A percentile compares a stretch with the other conserved stretches of the same genome.
Conservation (phyloP, 257 asterid genomes). For the Catharanthus roseus region DNA sequence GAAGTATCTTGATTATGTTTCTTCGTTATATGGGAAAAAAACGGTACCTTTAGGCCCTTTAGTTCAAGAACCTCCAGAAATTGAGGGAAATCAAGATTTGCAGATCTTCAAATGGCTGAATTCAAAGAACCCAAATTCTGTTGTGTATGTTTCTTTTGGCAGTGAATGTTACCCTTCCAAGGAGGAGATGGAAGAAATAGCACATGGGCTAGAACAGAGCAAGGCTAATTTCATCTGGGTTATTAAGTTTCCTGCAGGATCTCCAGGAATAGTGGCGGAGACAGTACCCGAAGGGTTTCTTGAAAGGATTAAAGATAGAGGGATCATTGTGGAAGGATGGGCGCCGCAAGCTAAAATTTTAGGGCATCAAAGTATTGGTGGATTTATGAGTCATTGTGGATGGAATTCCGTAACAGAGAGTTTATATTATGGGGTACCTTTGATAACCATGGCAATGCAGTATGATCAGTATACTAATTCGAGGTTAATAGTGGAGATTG, state of each 20-base stretch:
- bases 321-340: conserved; percentile 16
- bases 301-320: conserved; percentile 9
- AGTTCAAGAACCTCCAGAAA: background rate
- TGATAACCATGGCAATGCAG: conserved; percentile 8
- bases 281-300: conserved; percentile 20
- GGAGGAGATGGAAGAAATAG: conserved; percentile 18
- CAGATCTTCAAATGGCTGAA: conserved; percentile 1
- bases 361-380: conserved; percentile 6
- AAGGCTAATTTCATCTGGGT: conserved; percentile 15
- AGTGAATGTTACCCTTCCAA: conserved; percentile 6
- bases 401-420: conserved; percentile 19
- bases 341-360: conserved; percentile 21
- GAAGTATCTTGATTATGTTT: conserved; percentile 15
- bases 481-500: conserved; percentile 7
- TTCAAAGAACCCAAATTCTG: background rate
- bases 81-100: background rate
- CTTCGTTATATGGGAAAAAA: conserved; percentile 9
- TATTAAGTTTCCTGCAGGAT: background rate
- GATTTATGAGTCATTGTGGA: conserved; percentile 22
- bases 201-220: conserved; percentile 16
- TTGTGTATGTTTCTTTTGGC: conserved; percentile 13
- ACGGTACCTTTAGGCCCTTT: conserved; percentile 13
- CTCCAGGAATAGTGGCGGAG: background rate
- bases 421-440: conserved; percentile 4
- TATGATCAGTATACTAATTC: conserved; percentile 15